These are phyloP conservation scores for Aspergillus brunneoviolaceus DNA, from an alignment of 2,329 filamentous ascomycete genomes.

Conservation along the genomic window DNA sequence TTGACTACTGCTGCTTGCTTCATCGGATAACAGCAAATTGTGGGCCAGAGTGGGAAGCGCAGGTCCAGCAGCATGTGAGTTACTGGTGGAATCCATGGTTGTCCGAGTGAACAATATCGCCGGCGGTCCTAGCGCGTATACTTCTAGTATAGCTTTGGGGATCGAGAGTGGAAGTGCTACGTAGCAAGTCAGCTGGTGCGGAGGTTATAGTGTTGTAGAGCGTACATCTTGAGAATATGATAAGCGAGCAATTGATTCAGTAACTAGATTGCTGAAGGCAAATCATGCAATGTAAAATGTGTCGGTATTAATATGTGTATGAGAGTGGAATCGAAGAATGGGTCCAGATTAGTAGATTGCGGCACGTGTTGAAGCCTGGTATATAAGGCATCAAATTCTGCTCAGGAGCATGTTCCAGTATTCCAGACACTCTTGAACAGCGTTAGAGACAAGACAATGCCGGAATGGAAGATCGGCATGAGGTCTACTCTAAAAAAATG, in stretches of 20 bases:
- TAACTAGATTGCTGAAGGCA: too few relatives aligned
- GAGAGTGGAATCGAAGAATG: not conserved
- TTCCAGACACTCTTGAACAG: not conserved
- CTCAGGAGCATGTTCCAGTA: not conserved
- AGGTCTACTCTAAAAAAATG: too few relatives aligned
- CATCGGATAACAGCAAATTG: conserved; percentile 23
- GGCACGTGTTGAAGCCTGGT: conserved; percentile 8
- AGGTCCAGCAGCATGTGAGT: conserved; percentile 30
- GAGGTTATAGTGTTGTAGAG: not conserved
- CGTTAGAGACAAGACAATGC: not conserved
- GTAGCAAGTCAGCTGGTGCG: not conserved
- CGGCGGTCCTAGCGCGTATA: not conserved
- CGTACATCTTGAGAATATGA: not conserved
- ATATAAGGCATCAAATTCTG: conserved; percentile 5
- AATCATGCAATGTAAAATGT: too few relatives aligned
- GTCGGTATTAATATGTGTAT: too few relatives aligned
- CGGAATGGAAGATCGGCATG: not conserved
- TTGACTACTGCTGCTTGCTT: not conserved
- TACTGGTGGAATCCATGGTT: conserved; percentile 18
- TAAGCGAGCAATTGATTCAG: too few relatives aligned
- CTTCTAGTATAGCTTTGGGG: not conserved
- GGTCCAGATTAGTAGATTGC: not conserved
- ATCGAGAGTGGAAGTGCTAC: not conserved
- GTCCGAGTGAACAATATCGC: not conserved
- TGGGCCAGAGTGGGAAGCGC: conserved; percentile 35